Evolutionary conservation across 352 stramenopile species (phyloP), one percentile per base, ranked within the genome.

Genomic region (Phytophthora ohioensis): DNA sequence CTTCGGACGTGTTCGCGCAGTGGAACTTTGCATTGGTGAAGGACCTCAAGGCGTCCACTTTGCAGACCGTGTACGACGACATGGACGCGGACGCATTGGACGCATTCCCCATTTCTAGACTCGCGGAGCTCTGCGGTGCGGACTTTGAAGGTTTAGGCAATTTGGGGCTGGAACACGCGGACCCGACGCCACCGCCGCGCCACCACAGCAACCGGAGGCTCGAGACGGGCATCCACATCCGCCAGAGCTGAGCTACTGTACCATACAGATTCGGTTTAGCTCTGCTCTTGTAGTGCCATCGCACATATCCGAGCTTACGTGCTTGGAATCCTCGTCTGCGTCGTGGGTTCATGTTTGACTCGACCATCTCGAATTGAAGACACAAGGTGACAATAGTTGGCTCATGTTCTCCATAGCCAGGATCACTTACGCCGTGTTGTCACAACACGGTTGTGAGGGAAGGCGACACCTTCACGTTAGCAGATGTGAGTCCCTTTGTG

Each of bases 221-320:
- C 31, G 90, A 96, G 45, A 86, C 91, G 35, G 90, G 90, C 15
- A 96, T 96, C 58, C 88, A 85, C 64, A 96, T 96, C 62, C 90
- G 90, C 46, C 77, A 93, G 64, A 90, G 79, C 62, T 92, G 55
- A 69, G 34, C 17, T 21, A 6, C 36, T 13, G 15, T 53, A 60
- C 51, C 53, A 60, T 62, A 64, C 61, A 67, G 27, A 3, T 36
- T 21, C 10, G 10, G 52, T 42, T 30, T 69, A 55, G 49, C 15
- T 38, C 39, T 67, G 34, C 55, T 70, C 35, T 34, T 72, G 51
- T 61, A 51, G 66, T 73, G 59, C 34, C 39, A 49, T 75, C 43
- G 67, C 45, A 35, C 13, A 35, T 46, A 46, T 10, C 52, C 32
- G 15, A 62, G 41, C 32, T 10, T 55, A 43, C 54, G 54, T 70